A percentile compares a stretch with the other conserved stretches of the same genome.
These are phyloP conservation scores for Drosera spatulata DNA, from an alignment of 179 eudicot species.

Conservation along the genomic window DNA sequence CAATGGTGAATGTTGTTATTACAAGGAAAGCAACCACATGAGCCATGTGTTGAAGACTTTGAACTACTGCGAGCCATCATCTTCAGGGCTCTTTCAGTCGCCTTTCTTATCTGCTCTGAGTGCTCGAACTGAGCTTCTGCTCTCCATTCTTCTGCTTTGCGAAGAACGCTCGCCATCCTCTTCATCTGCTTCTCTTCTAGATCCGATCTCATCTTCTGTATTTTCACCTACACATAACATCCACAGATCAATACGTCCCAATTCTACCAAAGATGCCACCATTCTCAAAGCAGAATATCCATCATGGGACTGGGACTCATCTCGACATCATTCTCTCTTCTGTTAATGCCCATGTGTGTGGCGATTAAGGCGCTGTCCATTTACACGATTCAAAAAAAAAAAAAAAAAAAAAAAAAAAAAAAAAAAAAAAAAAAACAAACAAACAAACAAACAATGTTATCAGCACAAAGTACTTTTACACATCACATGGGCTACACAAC, in stretches of 20 bases:
- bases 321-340: no score
- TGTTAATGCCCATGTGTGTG: no score
- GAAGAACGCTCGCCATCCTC: constrained; percentile 63
- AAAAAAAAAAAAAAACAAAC: no score
- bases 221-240: constrained; percentile 52
- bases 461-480: neutral
- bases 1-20: constrained; percentile 2
- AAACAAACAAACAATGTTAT: neutral
- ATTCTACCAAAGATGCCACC: neutral
- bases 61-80: constrained; percentile 17
- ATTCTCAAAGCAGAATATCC: neutral
- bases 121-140: constrained; percentile 54
- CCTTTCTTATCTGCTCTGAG: constrained; percentile 41
- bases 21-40: constrained; percentile 76
- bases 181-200: constrained; percentile 84
- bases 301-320: no score
- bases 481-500: neutral
- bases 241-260: neutral
- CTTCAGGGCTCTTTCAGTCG: constrained; percentile 35
- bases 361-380: no score
- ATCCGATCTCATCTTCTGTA: constrained; percentile 77
- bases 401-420: no score
- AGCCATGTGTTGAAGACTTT: constrained; percentile 22
- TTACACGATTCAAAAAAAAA: neutral
- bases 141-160: constrained; percentile 80